phyloP scores from a whole-genome alignment of 371 early-diverging fungal genomes.

The Mortierella polycephala region DNA sequence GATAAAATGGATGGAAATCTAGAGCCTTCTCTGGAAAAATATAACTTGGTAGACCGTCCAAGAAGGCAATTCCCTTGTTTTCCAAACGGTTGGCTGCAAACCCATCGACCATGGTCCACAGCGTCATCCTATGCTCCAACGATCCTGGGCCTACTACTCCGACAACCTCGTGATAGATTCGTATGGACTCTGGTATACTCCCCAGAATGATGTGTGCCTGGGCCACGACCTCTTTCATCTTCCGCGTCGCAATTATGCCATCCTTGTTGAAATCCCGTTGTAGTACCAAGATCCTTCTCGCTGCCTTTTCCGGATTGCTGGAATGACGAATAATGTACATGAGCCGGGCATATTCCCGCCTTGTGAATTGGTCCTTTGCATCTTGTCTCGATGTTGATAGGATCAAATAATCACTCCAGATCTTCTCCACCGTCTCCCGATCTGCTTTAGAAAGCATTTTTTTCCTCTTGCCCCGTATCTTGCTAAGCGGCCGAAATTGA shows the following conservation, averaged over 20 bases:
- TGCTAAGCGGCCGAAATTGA: constrained; percentile 11
- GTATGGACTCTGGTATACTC: constrained; percentile 4
- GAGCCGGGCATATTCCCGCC: constrained; percentile 26
- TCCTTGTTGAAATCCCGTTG: constrained; percentile 2
- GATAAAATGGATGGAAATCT: constrained; percentile 16
- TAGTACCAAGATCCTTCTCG: constrained; percentile 15
- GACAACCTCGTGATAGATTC: constrained; percentile 2
- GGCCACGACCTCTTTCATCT: constrained; percentile 11
- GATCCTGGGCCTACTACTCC: not conserved
- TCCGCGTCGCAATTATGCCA: constrained; percentile 10
- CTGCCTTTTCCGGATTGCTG: not conserved
- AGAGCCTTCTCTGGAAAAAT: not conserved
- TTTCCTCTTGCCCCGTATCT: constrained; percentile 5
- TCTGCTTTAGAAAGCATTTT: not conserved
- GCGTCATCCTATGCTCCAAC: constrained; percentile 13
- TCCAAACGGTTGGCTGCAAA: constrained; percentile 16
- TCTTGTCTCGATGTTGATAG: not conserved
- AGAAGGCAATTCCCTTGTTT: constrained; percentile 27
- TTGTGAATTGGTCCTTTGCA: not conserved
- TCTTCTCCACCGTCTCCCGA: not conserved
- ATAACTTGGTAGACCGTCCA: constrained; percentile 19
- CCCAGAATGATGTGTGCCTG: constrained; percentile 30
- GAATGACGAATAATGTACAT: constrained; percentile 25
- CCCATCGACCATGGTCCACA: constrained; percentile 32
- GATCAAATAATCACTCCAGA: constrained; percentile 17